Conservation (phyloP, 257 asterid species). For the Przewalskia tangutica region DNA sequence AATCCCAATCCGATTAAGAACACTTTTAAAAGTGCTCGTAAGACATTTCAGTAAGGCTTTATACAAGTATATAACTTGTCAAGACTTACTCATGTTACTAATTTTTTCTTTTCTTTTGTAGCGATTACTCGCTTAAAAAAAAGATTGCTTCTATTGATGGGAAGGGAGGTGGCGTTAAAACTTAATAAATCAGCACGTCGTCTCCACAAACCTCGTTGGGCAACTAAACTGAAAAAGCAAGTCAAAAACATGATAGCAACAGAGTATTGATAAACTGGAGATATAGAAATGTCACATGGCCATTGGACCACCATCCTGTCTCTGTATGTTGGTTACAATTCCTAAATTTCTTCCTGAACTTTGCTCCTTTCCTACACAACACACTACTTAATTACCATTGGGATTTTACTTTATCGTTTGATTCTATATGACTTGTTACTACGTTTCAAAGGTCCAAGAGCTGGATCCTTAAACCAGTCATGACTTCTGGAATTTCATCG, state of each 20-base stretch:
- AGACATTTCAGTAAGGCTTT: too few relatives aligned
- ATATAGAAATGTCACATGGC: neutral
- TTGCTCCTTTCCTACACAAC: neutral
- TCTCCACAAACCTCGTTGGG: neutral
- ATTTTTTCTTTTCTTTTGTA: neutral
- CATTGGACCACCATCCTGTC: neutral
- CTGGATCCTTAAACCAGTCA: too few relatives aligned
- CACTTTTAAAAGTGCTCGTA: too few relatives aligned
- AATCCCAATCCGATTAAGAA: too few relatives aligned
- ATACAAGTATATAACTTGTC: neutral
- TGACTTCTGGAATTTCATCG: too few relatives aligned
- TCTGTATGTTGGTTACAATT: neutral
- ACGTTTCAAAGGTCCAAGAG: too few relatives aligned
- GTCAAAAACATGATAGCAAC: neutral
- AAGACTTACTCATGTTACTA: neutral
- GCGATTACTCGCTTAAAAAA: neutral
- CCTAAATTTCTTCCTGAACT: neutral
- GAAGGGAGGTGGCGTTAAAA: neutral
- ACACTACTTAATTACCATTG: neutral
- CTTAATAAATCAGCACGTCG: neutral
- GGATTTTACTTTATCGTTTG: too few relatives aligned
- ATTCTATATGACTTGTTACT: too few relatives aligned
- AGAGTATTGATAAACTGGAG: neutral
- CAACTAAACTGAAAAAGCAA: neutral
- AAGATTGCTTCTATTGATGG: neutral